phyloP scores from a whole-genome alignment of 2,329 filamentous ascomycete species.

The Penicillium sp. region DNA sequence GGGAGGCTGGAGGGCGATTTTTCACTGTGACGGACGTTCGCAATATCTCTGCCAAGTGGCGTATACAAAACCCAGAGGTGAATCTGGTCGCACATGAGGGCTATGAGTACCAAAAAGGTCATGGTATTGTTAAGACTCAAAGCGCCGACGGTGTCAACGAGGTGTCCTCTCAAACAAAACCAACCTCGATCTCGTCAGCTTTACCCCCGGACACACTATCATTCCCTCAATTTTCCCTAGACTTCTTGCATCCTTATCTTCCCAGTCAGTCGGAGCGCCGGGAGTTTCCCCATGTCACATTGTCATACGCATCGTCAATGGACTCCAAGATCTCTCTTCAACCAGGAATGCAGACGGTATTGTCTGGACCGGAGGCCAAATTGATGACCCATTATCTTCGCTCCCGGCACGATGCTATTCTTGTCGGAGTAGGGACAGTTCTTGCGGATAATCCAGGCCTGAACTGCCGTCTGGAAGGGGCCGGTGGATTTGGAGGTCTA shows the following conservation, averaged over 20 bases:
- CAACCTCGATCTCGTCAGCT: constrained; percentile 12
- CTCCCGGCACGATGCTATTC: constrained; percentile 75
- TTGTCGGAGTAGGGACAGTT: constrained; percentile 81
- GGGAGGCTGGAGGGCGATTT: constrained; percentile 45
- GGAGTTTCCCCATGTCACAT: constrained; percentile 60
- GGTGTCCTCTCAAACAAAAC: constrained; percentile 5
- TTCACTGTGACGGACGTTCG: constrained; percentile 48
- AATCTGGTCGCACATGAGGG: constrained; percentile 45
- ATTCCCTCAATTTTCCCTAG: constrained; percentile 45
- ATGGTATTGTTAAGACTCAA: constrained; percentile 39
- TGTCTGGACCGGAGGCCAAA: constrained; percentile 82
- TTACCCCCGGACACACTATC: constrained; percentile 40
- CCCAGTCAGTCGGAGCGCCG: constrained; percentile 35
- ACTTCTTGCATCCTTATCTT: constrained; percentile 53
- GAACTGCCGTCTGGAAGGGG: constrained; percentile 71
- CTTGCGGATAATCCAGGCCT: constrained; percentile 80
- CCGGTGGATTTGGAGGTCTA: constrained; percentile 54
- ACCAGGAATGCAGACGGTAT: constrained; percentile 73
- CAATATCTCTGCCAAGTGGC: constrained; percentile 49
- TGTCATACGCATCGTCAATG: constrained; percentile 89
- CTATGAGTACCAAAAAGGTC: constrained; percentile 43
- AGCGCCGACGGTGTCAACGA: constrained; percentile 14
- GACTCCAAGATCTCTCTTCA: constrained; percentile 75
- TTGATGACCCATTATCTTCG: constrained; percentile 92
- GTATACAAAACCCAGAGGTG: constrained; percentile 43